Evolutionary conservation across 768 basidiomycete genomes (phyloP).

Genomic region (Russula compacta): DNA sequence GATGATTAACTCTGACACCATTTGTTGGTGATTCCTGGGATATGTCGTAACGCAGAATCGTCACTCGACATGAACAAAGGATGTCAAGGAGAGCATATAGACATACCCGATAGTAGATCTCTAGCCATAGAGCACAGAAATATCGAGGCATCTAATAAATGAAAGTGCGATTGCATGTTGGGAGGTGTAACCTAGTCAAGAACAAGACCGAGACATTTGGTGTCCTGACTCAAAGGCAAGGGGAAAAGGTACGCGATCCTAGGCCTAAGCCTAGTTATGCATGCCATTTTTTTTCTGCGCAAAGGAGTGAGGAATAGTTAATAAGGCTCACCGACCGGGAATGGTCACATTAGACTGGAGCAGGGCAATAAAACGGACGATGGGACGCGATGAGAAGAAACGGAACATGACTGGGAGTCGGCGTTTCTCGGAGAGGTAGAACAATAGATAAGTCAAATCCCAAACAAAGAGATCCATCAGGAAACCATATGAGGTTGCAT

Average conservation of each 20-base stretch:
- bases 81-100: background rate
- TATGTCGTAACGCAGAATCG: background rate
- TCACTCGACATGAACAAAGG: background rate
- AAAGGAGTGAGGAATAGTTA: background rate
- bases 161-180: background rate
- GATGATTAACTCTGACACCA: too few relatives aligned
- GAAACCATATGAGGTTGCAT: constrained; percentile 3
- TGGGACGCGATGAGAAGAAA: background rate
- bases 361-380: background rate
- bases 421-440: background rate
- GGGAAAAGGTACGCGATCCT: background rate
- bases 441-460: background rate
- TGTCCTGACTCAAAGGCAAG: background rate
- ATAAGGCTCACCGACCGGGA: background rate
- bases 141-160: too few relatives aligned
- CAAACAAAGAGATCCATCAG: background rate
- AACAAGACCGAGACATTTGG: background rate
- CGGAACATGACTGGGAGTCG: background rate
- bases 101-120: background rate
- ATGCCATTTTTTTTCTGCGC: background rate
- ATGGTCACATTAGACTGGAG: background rate
- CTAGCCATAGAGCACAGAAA: background rate
- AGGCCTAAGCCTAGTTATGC: background rate
- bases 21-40: too few relatives aligned
- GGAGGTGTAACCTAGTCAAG: background rate